A percentile compares a stretch with the other conserved stretches of the same genome.
These are phyloP conservation scores for Kodamaea ohmeri DNA, from an alignment of 1,139 yeast species.

Conservation along the genomic window DNA sequence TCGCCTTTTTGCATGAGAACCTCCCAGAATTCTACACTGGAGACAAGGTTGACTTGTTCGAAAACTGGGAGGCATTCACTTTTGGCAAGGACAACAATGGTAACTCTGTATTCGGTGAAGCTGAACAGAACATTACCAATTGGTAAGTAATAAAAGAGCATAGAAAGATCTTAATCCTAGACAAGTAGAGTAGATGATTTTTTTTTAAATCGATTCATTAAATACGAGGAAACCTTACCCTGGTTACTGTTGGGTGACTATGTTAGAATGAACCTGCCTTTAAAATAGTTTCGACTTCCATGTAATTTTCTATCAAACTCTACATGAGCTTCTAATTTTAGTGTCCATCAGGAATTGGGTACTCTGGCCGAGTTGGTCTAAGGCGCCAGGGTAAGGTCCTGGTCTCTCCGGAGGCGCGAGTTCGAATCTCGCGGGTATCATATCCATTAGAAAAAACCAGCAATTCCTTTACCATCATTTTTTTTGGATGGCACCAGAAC, in stretches of 20 bases:
- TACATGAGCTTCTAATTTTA: neutral
- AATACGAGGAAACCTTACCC: too few relatives aligned
- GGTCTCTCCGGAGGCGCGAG: conserved; percentile 60
- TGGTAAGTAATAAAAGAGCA: conserved; percentile 56
- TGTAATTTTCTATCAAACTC: neutral
- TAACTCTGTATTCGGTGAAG: conserved; percentile 89
- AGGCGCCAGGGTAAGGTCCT: conserved; percentile 54
- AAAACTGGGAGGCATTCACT: conserved; percentile 48
- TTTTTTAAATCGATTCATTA: too few relatives aligned
- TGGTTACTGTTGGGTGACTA: too few relatives aligned
- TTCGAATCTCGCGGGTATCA: conserved; percentile 56
- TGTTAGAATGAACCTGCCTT: too few relatives aligned
- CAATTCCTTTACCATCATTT: conserved; percentile 16
- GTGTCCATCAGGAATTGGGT: conserved; percentile 20
- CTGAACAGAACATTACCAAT: conserved; percentile 80
- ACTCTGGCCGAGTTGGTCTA: conserved; percentile 51
- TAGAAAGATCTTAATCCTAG: too few relatives aligned
- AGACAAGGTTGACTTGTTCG: conserved; percentile 50
- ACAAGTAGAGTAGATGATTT: too few relatives aligned
- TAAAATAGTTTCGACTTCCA: too few relatives aligned
- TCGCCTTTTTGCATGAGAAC: conserved; percentile 57
- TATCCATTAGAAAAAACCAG: conserved; percentile 19
- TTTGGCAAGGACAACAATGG: conserved; percentile 45
- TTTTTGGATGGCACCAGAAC: conserved; percentile 6
- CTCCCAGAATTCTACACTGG: conserved; percentile 55